phyloP scores from a whole-genome alignment of 2,329 filamentous ascomycete genomes.

The Alternaria consortialis region DNA sequence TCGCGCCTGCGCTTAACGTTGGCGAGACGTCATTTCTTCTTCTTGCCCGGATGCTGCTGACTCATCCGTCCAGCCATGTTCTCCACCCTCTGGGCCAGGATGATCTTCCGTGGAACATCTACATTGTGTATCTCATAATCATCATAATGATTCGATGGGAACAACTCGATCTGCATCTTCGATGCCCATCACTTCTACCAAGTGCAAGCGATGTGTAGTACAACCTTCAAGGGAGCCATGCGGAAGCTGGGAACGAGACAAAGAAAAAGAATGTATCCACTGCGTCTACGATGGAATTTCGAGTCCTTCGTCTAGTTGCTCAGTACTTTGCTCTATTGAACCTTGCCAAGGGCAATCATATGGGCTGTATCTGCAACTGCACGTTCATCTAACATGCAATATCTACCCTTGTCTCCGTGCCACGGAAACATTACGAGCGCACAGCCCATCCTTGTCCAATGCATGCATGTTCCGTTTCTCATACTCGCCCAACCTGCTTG shows the following conservation, averaged over 20 bases:
- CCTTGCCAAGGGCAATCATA: neutral
- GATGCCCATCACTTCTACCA: too few species aligned
- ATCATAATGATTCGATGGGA: too few species aligned
- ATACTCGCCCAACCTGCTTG: neutral
- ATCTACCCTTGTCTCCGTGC: neutral
- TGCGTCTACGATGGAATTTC: neutral
- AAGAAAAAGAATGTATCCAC: neutral
- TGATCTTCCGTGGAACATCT: neutral
- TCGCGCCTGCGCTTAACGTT: neutral
- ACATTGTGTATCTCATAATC: neutral
- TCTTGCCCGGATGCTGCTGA: conserved; percentile 3
- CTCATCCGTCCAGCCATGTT: conserved; percentile 2
- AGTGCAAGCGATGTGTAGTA: neutral
- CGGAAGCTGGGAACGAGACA: neutral
- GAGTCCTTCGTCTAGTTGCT: neutral
- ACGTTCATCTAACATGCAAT: neutral
- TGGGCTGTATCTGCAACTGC: neutral
- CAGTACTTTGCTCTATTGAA: neutral
- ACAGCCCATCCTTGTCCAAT: neutral
- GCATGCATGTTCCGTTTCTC: neutral
- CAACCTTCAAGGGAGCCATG: neutral
- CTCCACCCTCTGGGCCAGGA: neutral
- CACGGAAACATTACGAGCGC: neutral
- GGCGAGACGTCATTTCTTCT: conserved; percentile 11
- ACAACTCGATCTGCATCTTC: too few species aligned